Evolutionary conservation across 2,329 filamentous ascomycete genomes (phyloP).

Genomic region (Westerdykella aurantiaca): DNA sequence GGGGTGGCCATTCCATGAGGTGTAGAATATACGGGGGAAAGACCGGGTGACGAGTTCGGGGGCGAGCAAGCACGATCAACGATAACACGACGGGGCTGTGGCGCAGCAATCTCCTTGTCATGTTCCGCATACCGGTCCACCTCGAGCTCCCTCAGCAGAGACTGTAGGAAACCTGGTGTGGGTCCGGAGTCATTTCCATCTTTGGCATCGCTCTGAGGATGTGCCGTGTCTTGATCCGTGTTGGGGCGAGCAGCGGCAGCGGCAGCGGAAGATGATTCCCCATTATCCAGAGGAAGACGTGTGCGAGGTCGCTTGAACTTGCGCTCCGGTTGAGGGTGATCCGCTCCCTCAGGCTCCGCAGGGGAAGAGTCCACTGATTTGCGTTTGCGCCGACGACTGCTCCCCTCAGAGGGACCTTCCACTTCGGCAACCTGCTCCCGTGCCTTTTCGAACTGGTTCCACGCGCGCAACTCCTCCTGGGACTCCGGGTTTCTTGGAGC

Average conservation of each 20-base stretch:
- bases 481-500: slow-evolving; percentile 61
- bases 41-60: slow-evolving; percentile 57
- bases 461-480: slow-evolving; percentile 73
- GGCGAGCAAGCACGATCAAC: slow-evolving; percentile 39
- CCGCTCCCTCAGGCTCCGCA: slow-evolving; percentile 54
- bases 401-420: slow-evolving; percentile 15
- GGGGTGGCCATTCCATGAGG: slow-evolving; percentile 67
- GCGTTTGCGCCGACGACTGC: slow-evolving; percentile 60
- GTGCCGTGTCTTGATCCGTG: slow-evolving; percentile 23
- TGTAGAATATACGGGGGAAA: slow-evolving; percentile 63
- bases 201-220: slow-evolving; percentile 18
- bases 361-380: slow-evolving; percentile 73
- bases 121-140: slow-evolving; percentile 35
- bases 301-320: slow-evolving; percentile 85
- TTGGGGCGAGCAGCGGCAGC: slow-evolving; percentile 22
- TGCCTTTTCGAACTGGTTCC: slow-evolving; percentile 85
- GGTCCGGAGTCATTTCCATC: slow-evolving; percentile 26
- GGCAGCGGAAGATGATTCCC: slow-evolving; percentile 34
- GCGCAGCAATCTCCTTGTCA: slow-evolving; percentile 33
- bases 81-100: slow-evolving; percentile 38
- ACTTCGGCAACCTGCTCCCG: slow-evolving; percentile 51
- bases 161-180: slow-evolving; percentile 75
- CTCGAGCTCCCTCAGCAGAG: slow-evolving; percentile 83
- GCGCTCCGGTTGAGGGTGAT: slow-evolving; percentile 64
- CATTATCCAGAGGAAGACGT: slow-evolving; percentile 55